Conservation (phyloP, 768 basidiomycete species). For the Cystobasidium tubakii region DNA sequence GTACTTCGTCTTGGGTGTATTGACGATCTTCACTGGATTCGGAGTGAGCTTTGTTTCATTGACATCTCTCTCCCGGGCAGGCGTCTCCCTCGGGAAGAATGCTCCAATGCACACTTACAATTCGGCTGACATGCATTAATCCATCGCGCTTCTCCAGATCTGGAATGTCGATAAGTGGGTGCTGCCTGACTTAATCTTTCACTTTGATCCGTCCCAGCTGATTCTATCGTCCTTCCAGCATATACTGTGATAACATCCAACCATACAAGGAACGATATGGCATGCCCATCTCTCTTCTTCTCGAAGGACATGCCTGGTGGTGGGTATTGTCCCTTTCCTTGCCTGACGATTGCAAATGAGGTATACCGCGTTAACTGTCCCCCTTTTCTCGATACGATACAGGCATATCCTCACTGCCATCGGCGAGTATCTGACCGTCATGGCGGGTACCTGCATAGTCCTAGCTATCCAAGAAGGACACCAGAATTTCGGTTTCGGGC, state of each 20-base stretch:
- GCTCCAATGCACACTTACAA: too few species aligned
- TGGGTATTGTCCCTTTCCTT: background rate
- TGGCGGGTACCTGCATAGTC: constrained; percentile 11
- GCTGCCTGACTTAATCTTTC: too few species aligned
- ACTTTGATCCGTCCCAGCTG: too few species aligned
- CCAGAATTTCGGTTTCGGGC: constrained; percentile 6
- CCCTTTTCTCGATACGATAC: background rate
- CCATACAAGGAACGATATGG: constrained; percentile 17
- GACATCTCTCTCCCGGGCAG: too few species aligned
- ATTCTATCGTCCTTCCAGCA: background rate
- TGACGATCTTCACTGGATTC: background rate
- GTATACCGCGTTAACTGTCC: background rate
- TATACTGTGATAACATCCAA: constrained; percentile 20
- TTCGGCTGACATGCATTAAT: too few species aligned
- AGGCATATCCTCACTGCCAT: constrained; percentile 32
- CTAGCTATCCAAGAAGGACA: constrained; percentile 35
- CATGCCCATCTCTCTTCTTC: constrained; percentile 8
- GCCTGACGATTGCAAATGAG: background rate
- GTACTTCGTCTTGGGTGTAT: background rate
- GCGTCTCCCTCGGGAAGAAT: too few species aligned
- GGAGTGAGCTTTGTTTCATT: background rate
- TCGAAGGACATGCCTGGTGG: constrained; percentile 28
- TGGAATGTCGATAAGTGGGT: constrained; percentile 34
- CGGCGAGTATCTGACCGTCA: constrained; percentile 21
- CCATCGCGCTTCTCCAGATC: too few species aligned